Percentiles rank a stretch among this genome's conserved stretches.
Conservation (phyloP, 345 rosid genomes). For the Excoecaria agallocha region DNA sequence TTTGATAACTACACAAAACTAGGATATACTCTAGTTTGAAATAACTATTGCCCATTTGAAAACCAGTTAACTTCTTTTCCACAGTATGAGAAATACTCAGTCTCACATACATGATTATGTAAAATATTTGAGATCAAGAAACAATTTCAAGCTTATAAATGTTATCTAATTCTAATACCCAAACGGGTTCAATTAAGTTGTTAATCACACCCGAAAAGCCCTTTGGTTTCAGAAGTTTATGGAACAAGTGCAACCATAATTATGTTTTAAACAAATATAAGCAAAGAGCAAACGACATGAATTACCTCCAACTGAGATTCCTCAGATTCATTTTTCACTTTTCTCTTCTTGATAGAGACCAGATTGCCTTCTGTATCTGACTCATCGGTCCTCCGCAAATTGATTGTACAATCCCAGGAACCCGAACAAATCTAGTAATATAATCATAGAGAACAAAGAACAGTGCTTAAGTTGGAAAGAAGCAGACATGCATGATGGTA, state of each 20-base stretch:
- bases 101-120: constrained; percentile 2
- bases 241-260: neutral
- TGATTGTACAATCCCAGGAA: constrained; percentile 90
- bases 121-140: neutral
- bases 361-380: constrained; percentile 47
- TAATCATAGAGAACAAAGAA: constrained; percentile 17
- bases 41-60: neutral
- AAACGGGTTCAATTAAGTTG: neutral
- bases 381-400: constrained; percentile 66
- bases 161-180: neutral
- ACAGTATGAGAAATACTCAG: neutral
- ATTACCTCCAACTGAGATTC: constrained; percentile 79
- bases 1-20: neutral
- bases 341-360: constrained; percentile 80
- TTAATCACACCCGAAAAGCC: neutral
- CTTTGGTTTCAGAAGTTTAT: neutral
- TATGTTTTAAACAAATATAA: constrained; percentile 1
- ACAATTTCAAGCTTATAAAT: too few species aligned
- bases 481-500: neutral
- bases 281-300: neutral
- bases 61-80: neutral
- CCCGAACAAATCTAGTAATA: constrained; percentile 73
- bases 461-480: constrained; percentile 2
- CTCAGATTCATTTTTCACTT: constrained; percentile 54
- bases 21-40: neutral